phyloP scores from a whole-genome alignment of 176 grass and related monocot genomes.

The Hyparrhenia diplandra region DNA sequence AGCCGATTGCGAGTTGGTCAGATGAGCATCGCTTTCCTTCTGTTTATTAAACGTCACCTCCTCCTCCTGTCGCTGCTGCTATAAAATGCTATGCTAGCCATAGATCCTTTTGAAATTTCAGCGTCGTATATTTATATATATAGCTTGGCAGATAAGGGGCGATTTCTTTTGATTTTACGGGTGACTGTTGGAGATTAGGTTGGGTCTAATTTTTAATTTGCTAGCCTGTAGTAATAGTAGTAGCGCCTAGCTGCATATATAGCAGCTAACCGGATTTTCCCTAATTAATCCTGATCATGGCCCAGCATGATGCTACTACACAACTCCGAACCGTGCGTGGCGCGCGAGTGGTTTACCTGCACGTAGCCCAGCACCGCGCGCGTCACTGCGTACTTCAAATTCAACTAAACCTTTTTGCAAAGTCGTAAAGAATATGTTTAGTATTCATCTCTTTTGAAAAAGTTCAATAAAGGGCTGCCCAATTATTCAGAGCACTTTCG shows the following conservation, averaged over 20 bases:
- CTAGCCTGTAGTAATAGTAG: background rate
- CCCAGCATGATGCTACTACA: too few relatives aligned
- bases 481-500: background rate
- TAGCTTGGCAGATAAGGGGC: background rate
- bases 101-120: background rate
- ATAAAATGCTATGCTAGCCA: background rate
- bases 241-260: background rate
- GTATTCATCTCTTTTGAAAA: background rate
- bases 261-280: background rate
- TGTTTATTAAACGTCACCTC: background rate
- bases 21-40: background rate
- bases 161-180: background rate
- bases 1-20: background rate
- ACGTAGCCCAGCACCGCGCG: background rate
- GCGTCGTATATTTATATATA: background rate
- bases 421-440: background rate
- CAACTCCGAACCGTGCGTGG: too few relatives aligned
- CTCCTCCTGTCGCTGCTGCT: background rate
- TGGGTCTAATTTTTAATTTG: background rate
- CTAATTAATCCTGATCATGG: background rate
- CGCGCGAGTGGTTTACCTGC: conserved; percentile 29
- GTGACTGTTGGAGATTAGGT: background rate
- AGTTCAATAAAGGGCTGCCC: background rate
- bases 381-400: background rate
- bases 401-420: background rate